These are phyloP conservation scores for Pythium rishiriense DNA, from an alignment of 352 stramenopile genomes.

Conservation along the genomic window DNA sequence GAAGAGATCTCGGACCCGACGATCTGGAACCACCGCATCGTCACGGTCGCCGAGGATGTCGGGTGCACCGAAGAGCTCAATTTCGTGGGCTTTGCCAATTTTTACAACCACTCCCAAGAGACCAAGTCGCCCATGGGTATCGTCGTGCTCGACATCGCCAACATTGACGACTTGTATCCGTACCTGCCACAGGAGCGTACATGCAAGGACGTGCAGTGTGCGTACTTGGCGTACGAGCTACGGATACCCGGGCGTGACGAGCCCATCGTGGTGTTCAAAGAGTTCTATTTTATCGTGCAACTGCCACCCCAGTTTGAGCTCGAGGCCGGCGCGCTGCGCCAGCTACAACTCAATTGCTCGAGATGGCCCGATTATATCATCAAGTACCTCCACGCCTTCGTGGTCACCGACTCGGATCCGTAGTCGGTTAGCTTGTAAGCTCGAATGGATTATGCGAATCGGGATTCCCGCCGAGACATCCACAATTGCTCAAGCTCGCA, in stretches of 20 bases:
- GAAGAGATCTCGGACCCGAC: slow-evolving; percentile 29
- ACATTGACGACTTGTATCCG: slow-evolving; percentile 46
- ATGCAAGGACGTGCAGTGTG: slow-evolving; percentile 5
- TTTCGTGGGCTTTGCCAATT: slow-evolving; percentile 29
- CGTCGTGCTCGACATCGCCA: slow-evolving; percentile 34
- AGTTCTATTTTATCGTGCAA: slow-evolving; percentile 7
- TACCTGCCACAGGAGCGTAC: slow-evolving; percentile 31
- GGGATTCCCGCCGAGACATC: too few relatives aligned
- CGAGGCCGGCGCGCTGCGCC: neutral
- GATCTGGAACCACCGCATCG: slow-evolving; percentile 48
- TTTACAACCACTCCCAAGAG: slow-evolving; percentile 19
- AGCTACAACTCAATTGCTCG: slow-evolving; percentile 7
- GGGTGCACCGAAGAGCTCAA: slow-evolving; percentile 25
- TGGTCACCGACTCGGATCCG: too few relatives aligned
- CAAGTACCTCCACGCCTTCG: slow-evolving; percentile 3
- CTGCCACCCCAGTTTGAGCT: slow-evolving; percentile 6
- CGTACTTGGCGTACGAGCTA: neutral
- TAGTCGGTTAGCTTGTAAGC: neutral
- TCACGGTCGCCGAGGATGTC: slow-evolving; percentile 11
- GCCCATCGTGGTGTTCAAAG: slow-evolving; percentile 10
- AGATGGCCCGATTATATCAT: slow-evolving; percentile 1
- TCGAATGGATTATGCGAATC: too few relatives aligned
- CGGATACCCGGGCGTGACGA: neutral
- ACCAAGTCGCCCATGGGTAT: slow-evolving; percentile 27
- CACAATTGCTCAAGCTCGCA: too few relatives aligned